Percentiles rank a stretch among this genome's conserved stretches.
Conservation (phyloP, 345 rosid species). For the Gossypium ekmanianum region DNA sequence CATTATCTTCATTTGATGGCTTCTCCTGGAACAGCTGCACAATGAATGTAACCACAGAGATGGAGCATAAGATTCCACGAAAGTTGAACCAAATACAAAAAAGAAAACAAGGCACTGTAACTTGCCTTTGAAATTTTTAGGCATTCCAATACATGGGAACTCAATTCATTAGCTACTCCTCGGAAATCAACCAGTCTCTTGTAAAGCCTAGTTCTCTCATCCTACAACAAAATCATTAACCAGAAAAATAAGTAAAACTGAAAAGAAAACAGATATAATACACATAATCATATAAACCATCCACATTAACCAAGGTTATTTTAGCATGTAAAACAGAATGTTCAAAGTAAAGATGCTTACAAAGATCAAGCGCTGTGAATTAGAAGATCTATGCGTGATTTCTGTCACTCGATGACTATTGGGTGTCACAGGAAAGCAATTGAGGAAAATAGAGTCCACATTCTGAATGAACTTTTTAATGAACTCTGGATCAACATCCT, state of each 20-base stretch:
- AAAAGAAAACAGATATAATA: slow-evolving; percentile 4
- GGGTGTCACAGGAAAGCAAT: slow-evolving; percentile 75
- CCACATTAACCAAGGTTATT: neutral
- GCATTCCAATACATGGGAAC: slow-evolving; percentile 66
- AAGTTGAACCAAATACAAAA: neutral
- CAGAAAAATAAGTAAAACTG: slow-evolving; percentile 10
- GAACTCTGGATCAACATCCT: slow-evolving; percentile 56
- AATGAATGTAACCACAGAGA: slow-evolving; percentile 12
- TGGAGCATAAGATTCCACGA: neutral
- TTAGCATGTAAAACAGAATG: slow-evolving; percentile 21
- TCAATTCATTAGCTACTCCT: slow-evolving; percentile 57
- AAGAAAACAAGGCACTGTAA: slow-evolving; percentile 3
- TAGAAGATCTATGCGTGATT: slow-evolving; percentile 43
- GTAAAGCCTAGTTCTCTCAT: slow-evolving; percentile 71
- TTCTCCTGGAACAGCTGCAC: slow-evolving; percentile 64
- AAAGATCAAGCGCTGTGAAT: slow-evolving; percentile 52
- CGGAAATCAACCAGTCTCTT: slow-evolving; percentile 65
- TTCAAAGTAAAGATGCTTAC: slow-evolving; percentile 39
- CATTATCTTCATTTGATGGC: slow-evolving; percentile 42
- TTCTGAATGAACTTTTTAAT: slow-evolving; percentile 39
- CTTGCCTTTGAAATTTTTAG: slow-evolving; percentile 80
- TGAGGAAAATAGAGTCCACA: slow-evolving; percentile 39
- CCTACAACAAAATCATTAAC: slow-evolving; percentile 39
- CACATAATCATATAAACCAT: slow-evolving; percentile 12
- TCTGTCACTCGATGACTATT: slow-evolving; percentile 86